A percentile compares a stretch with the other conserved stretches of the same genome.
These are phyloP conservation scores for Platanthera guangdongensis DNA, from an alignment of 106 monocot species.

Conservation along the genomic window DNA sequence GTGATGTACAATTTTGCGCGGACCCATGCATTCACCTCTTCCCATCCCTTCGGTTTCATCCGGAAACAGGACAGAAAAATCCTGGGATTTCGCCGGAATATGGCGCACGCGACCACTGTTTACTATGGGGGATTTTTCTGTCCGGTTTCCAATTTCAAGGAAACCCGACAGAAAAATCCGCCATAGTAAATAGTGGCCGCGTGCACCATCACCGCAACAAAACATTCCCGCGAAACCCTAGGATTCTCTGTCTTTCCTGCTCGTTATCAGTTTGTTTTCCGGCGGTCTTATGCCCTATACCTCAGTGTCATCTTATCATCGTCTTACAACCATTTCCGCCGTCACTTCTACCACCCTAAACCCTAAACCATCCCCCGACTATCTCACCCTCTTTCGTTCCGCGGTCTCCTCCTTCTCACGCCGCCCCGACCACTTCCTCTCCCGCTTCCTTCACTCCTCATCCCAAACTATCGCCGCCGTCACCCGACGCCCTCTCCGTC, in stretches of 20 bases:
- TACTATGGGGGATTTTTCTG: too few relatives aligned
- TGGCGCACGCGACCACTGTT: too few relatives aligned
- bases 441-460: slow-evolving; percentile 8
- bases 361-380: background rate
- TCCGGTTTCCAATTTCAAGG: too few relatives aligned
- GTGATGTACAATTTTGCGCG: too few relatives aligned
- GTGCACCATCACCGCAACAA: too few relatives aligned
- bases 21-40: too few relatives aligned
- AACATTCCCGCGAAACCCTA: too few relatives aligned
- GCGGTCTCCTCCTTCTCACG: slow-evolving; percentile 4
- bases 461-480: slow-evolving; percentile 5
- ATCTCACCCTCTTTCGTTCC: slow-evolving; percentile 14
- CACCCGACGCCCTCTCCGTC: slow-evolving; percentile 4
- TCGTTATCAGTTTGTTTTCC: background rate
- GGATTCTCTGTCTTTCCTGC: background rate
- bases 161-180: too few relatives aligned
- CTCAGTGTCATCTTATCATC: background rate
- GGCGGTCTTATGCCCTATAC: slow-evolving; percentile 5
- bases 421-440: background rate
- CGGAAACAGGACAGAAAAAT: too few relatives aligned
- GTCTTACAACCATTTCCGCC: background rate
- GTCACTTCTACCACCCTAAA: background rate
- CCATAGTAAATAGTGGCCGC: too few relatives aligned
- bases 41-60: too few relatives aligned
- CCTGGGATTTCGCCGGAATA: too few relatives aligned